phyloP scores from a whole-genome alignment of 441 rosid genomes.

The Syzygium malaccense region DNA sequence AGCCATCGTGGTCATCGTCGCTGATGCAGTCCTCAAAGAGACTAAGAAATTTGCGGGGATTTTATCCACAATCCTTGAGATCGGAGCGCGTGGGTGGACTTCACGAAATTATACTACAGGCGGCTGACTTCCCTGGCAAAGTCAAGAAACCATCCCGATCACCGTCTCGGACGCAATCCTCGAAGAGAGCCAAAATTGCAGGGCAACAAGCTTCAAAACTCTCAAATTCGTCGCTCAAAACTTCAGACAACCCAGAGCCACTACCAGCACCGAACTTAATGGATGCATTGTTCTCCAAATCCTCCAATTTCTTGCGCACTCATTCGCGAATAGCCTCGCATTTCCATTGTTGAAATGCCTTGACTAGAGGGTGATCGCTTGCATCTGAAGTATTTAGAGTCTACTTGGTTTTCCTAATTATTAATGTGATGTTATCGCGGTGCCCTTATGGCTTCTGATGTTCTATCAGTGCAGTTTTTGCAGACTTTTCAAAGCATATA shows the following conservation, averaged over 20 bases:
- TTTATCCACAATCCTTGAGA: background rate
- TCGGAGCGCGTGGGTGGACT: background rate
- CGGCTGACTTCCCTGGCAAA: background rate
- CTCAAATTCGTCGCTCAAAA: background rate
- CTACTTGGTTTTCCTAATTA: background rate
- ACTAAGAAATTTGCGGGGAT: background rate
- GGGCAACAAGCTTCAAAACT: background rate
- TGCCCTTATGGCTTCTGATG: background rate
- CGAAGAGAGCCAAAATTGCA: background rate
- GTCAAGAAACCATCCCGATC: background rate
- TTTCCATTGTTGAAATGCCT: background rate
- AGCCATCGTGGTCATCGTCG: accelerated
- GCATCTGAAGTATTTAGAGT: background rate
- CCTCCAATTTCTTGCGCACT: background rate
- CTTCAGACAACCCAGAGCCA: background rate
- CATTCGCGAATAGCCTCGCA: background rate
- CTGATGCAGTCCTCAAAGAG: background rate
- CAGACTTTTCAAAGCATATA: background rate
- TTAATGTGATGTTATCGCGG: background rate
- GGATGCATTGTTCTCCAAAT: background rate
- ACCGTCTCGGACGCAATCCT: background rate
- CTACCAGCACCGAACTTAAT: background rate
- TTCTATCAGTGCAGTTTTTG: background rate
- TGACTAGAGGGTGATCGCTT: background rate
- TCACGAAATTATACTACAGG: background rate